Conservation (phyloP, 768 basidiomycete genomes). For the Serendipita sp. region DNA sequence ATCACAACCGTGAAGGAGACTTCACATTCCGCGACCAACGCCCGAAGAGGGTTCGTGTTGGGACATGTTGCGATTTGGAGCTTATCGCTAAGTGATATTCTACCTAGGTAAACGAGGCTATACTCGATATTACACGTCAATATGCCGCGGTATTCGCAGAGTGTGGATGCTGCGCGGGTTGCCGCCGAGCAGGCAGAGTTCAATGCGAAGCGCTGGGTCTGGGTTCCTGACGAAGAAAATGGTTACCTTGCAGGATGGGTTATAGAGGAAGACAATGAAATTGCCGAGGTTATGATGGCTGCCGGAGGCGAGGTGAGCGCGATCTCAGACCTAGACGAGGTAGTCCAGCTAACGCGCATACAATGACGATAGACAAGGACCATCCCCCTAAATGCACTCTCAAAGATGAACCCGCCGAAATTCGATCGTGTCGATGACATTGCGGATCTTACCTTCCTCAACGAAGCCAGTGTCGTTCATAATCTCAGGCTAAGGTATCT, state of each 20-base stretch:
- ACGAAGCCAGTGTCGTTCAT: constrained; percentile 98
- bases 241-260: constrained; percentile 95
- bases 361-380: constrained; percentile 31
- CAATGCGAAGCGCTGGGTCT: constrained; percentile 97
- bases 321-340: not conserved
- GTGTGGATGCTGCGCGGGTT: constrained; percentile 55
- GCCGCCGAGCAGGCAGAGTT: constrained; percentile 90
- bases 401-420: constrained; percentile 97
- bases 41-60: no score
- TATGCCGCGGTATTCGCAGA: constrained; percentile 22
- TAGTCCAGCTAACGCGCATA: constrained; percentile 18
- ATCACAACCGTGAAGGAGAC: no score
- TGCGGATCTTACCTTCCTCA: constrained; percentile 91
- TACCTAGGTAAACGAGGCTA: no score
- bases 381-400: constrained; percentile 64
- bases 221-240: constrained; percentile 84
- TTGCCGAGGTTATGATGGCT: constrained; percentile 71
- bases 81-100: no score
- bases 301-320: constrained; percentile 58
- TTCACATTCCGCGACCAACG: no score
- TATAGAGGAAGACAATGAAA: constrained; percentile 66
- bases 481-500: constrained; percentile 86
- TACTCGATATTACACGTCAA: not conserved
- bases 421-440: constrained; percentile 97
- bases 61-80: no score